These are phyloP conservation scores for Penicillium sp. DNA, from an alignment of 2,329 filamentous ascomycete genomes.

Conservation along the genomic window DNA sequence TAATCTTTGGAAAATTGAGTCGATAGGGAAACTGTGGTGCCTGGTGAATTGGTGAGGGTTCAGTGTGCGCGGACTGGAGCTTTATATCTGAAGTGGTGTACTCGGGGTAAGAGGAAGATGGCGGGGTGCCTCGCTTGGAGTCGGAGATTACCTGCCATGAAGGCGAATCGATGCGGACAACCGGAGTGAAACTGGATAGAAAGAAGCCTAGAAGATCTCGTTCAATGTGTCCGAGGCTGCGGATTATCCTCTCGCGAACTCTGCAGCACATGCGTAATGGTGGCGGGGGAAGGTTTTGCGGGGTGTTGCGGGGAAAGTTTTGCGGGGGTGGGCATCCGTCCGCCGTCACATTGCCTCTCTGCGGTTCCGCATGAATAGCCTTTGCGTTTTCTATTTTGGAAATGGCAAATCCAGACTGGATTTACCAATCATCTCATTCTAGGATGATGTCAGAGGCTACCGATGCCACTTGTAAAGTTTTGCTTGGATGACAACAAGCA, in stretches of 20 bases:
- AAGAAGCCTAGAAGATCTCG: too few relatives aligned
- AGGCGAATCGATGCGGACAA: slow-evolving; percentile 3
- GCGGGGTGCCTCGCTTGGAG: neutral
- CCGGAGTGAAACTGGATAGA: neutral
- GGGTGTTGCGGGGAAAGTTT: slow-evolving; percentile 1
- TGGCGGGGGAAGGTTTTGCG: slow-evolving; percentile 4
- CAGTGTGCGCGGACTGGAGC: neutral
- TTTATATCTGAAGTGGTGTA: slow-evolving; percentile 4
- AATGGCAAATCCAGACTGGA: neutral
- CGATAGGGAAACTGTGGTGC: neutral
- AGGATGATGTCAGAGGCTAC: too few relatives aligned
- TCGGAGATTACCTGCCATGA: neutral
- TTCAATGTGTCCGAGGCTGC: neutral
- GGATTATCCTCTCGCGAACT: neutral
- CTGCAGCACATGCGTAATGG: neutral
- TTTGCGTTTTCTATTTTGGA: neutral
- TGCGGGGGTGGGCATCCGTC: slow-evolving; percentile 1
- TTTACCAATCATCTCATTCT: too few relatives aligned
- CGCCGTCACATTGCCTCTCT: neutral
- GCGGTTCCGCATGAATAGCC: slow-evolving; percentile 12
- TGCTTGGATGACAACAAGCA: too few relatives aligned
- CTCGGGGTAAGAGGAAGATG: neutral
- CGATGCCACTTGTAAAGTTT: too few relatives aligned
- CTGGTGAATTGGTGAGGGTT: neutral
- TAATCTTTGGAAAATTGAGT: neutral